Conservation (phyloP, 352 stramenopile species). For the Pythium monospermum region DNA sequence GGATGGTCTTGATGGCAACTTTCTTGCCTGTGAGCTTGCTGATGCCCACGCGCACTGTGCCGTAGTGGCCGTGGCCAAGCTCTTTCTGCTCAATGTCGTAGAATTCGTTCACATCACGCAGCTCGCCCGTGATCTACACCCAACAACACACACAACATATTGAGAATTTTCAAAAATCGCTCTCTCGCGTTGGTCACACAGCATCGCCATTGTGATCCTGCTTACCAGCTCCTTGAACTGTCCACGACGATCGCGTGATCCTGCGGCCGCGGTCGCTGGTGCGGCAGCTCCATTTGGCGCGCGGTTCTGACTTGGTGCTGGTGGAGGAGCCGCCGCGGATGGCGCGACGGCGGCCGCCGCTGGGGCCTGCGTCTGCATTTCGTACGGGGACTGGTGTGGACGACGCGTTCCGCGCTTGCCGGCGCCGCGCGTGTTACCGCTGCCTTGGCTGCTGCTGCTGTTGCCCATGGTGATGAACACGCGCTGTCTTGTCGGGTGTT, state of each 20-base stretch:
- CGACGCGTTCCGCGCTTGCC: slow-evolving; percentile 25
- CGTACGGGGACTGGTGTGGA: slow-evolving; percentile 39
- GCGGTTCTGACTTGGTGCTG: slow-evolving; percentile 6
- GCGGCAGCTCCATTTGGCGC: slow-evolving; percentile 7
- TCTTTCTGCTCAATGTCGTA: slow-evolving; percentile 90
- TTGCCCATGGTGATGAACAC: slow-evolving; percentile 47
- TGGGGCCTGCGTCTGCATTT: slow-evolving; percentile 28
- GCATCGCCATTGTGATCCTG: not conserved
- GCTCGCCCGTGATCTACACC: slow-evolving; percentile 73
- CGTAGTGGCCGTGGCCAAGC: slow-evolving; percentile 92
- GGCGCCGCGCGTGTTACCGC: slow-evolving; percentile 14
- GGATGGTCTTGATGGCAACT: slow-evolving; percentile 99
- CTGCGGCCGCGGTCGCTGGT: slow-evolving; percentile 15
- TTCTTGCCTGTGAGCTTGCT: slow-evolving; percentile 91
- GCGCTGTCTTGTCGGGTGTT: not conserved
- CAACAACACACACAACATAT: not conserved
- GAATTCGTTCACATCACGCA: slow-evolving; percentile 79
- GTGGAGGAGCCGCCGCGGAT: slow-evolving; percentile 4
- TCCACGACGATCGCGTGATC: slow-evolving; percentile 49
- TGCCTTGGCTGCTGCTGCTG: slow-evolving; percentile 50
- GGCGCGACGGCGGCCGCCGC: not conserved
- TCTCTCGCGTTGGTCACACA: not conserved
- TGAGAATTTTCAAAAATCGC: not conserved
- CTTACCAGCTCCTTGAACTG: slow-evolving; percentile 67
- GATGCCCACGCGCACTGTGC: slow-evolving; percentile 94